Evolutionary conservation across 352 stramenopile species (phyloP).

Genomic region (Phytophthora capsici): DNA sequence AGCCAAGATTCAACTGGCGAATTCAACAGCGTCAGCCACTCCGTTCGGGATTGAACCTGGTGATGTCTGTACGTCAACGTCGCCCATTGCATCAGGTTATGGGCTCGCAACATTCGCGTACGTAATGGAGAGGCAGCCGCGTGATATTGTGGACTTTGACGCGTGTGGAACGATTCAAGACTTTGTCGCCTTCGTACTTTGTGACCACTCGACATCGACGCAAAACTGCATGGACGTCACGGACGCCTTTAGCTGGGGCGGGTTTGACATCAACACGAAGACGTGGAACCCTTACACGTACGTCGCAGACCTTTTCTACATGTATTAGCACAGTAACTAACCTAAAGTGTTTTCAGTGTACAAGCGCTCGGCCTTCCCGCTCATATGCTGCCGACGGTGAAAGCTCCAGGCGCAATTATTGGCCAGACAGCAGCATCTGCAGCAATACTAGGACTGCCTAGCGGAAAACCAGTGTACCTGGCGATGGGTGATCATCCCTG

Average conservation of each 20-base stretch:
- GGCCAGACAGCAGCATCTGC: conserved; percentile 32
- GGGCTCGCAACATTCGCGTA: conserved; percentile 70
- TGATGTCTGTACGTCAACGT: conserved; percentile 35
- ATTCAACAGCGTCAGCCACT: conserved; percentile 1
- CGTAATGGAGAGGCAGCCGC: conserved; percentile 36
- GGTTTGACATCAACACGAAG: conserved; percentile 49
- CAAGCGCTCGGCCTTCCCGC: conserved; percentile 57
- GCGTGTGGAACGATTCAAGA: conserved; percentile 79
- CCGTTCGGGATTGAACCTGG: conserved; percentile 7
- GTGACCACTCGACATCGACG: conserved; percentile 34
- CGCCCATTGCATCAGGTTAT: conserved; percentile 61
- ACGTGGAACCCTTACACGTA: conserved; percentile 55
- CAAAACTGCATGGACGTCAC: conserved; percentile 69
- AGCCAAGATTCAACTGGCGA: conserved; percentile 24
- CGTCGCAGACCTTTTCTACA: neutral
- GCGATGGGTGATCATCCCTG: conserved; percentile 79
- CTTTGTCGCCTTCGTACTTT: conserved; percentile 66
- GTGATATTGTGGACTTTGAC: conserved; percentile 46
- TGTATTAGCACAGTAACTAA: neutral
- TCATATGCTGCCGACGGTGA: conserved; percentile 54
- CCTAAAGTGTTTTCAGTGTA: conserved; percentile 35
- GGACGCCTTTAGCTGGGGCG: conserved; percentile 77
- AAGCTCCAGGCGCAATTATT: conserved; percentile 47
- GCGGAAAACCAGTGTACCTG: conserved; percentile 44
- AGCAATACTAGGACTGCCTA: conserved; percentile 39